Evolutionary conservation across 2,329 filamentous ascomycete genomes (phyloP), one percentile per base, ranked within the genome.

Genomic region (Microdochium bolleyi): DNA sequence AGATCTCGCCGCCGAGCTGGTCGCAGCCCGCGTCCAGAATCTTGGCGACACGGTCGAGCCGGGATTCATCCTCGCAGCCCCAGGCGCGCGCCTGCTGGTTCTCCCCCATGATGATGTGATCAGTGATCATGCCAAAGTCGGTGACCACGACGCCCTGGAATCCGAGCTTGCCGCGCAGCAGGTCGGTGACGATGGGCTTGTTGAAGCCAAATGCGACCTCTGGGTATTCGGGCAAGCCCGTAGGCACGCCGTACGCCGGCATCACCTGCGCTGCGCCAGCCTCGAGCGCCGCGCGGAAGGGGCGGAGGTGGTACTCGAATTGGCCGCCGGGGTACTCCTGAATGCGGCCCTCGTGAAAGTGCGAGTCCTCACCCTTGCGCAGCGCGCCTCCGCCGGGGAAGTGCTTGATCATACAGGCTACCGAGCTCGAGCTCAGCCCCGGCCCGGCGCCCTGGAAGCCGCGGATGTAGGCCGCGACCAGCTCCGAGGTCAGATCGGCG

Each of bases 341-440:
- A 52, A 78, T 74, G 57, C 75, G 75, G 27, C 76, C 76, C 51
- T 77, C 76, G 1, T 62, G 60, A 53, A 78, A 78, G 51, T 78
- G 76, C 24, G 73, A 70, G 56, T 79, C 76, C 49, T 78, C 73
- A 16, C 76, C 76, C 41, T 73, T 61, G 51, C 73, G 62, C 55
- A 73, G 67, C 0, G 74, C 68, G 0, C 76, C 76, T 10, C 68
- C 73, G 7, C 76, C 76, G 0, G 75, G 76, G 57, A 79, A 79
- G 55, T 79, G 75, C 60, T 79, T 78, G 0, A 74, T 76, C 2
- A 76, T 70, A 0, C 74, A 73, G 2, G 70, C 70, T 3, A 77
- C 71, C 2, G 71, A 73, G 27, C 70, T 55, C 0, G 60, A 58
- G 0, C 74, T 74, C 24, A 75, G 64, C 27, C 65, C 60, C 3